Percentiles rank a stretch among this genome's conserved stretches.
These are phyloP conservation scores for Coemansia sp. DNA, from an alignment of 371 early-diverging fungal species.

Conservation along the genomic window DNA sequence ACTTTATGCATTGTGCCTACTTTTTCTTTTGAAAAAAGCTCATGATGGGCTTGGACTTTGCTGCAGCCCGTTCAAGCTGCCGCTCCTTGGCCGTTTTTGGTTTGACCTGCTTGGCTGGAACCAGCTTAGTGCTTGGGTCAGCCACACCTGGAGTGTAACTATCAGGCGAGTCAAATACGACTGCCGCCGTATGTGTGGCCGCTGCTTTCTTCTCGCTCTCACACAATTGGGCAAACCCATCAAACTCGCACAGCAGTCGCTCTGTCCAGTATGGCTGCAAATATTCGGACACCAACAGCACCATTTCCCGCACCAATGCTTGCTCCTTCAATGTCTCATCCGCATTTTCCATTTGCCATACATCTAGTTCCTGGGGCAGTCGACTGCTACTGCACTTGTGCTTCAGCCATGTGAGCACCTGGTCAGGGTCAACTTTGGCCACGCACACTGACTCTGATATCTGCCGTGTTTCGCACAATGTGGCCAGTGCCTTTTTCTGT, in stretches of 20 bases:
- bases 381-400: conserved; percentile 24
- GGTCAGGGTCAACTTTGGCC: conserved; percentile 15
- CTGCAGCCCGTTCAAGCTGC: conserved; percentile 44
- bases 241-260: conserved; percentile 22
- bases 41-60: conserved; percentile 41
- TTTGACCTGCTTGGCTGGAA: conserved; percentile 8
- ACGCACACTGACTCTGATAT: conserved; percentile 13
- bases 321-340: conserved; percentile 1
- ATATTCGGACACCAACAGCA: conserved; percentile 40
- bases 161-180: conserved; percentile 32
- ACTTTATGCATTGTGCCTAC: neutral
- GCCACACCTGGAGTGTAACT: conserved; percentile 35
- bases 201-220: conserved; percentile 8
- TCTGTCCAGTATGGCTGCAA: conserved; percentile 21
- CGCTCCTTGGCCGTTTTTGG: conserved; percentile 43
- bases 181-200: neutral
- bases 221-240: conserved; percentile 16
- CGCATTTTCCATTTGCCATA: neutral
- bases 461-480: conserved; percentile 23
- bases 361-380: conserved; percentile 10
- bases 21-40: conserved; percentile 38
- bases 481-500: conserved; percentile 10
- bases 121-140: neutral
- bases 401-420: conserved; percentile 31
- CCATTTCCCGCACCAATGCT: conserved; percentile 33